Evolutionary conservation across 2,329 filamentous ascomycete genomes (phyloP).

Genomic region (Alternaria conjuncta): DNA sequence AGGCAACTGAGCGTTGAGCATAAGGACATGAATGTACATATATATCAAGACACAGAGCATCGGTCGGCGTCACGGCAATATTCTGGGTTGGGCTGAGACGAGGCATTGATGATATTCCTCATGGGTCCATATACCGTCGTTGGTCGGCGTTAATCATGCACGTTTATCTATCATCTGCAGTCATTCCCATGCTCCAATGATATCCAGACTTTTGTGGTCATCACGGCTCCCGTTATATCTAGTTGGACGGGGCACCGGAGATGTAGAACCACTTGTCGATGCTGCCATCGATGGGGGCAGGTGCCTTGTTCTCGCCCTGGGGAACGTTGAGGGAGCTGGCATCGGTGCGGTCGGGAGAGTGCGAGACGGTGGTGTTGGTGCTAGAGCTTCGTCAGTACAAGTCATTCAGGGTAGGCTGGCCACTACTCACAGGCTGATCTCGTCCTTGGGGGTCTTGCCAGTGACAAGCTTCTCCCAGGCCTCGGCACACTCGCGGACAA

Average conservation of each 20-base stretch:
- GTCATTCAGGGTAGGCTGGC: slow-evolving; percentile 25
- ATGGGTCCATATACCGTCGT: slow-evolving; percentile 27
- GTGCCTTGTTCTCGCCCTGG: slow-evolving; percentile 75
- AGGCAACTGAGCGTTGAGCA: slow-evolving; percentile 42
- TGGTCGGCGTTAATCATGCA: slow-evolving; percentile 17
- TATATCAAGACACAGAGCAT: slow-evolving; percentile 20
- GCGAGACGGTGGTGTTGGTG: slow-evolving; percentile 77
- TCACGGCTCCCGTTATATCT: slow-evolving; percentile 1
- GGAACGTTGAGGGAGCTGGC: slow-evolving; percentile 77
- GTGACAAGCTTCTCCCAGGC: slow-evolving; percentile 96
- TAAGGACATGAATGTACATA: slow-evolving; percentile 7
- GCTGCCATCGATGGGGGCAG: slow-evolving; percentile 90
- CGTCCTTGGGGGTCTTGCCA: slow-evolving; percentile 81
- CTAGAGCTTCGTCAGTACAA: slow-evolving; percentile 55
- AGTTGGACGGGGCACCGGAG: slow-evolving; percentile 71
- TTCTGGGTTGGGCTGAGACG: slow-evolving; percentile 7
- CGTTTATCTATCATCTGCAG: slow-evolving; percentile 4
- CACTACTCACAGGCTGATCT: slow-evolving; percentile 78
- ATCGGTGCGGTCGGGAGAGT: slow-evolving; percentile 75
- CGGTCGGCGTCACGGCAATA: slow-evolving; percentile 34
- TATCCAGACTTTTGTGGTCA: background rate
- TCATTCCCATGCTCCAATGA: background rate
- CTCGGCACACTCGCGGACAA: slow-evolving; percentile 94
- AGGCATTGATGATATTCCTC: slow-evolving; percentile 17
- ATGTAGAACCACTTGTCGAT: slow-evolving; percentile 99